Base-by-base conservation (phyloP, 257 asterid genomes). In the Ocimum tenuiflorum region DNA sequence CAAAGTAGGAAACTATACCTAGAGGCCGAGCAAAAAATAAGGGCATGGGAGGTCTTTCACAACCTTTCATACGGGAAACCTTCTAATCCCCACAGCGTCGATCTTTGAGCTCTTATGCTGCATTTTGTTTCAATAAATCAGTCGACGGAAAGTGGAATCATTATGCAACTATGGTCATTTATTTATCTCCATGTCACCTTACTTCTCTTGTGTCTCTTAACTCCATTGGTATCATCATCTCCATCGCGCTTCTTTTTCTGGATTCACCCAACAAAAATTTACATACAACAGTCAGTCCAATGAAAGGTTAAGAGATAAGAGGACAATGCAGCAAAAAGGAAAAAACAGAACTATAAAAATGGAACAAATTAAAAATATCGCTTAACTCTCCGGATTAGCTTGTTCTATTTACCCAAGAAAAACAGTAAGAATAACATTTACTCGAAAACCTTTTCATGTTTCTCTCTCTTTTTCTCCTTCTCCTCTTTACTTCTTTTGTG, bases 171-270 rank as follows among this genome's bases (percentile, higher is more conserved):
- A 8, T 18, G 24, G 15, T 33, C 10, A 62, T 15, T 11, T 10
- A 41, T 57, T 39, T 13, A 47, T 38, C 52, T 27, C 62, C 73
- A 49, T 42, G 20, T 57, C 77, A 85, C 94, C 96, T 88, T 88
- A 76, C 94, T 83, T 79, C 75, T 83, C 85, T 85, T 83, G 89
- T 83, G 94, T 71, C 76, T 85, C 74, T 82, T 78, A 59, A 72
- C 51, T 63, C 76, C 86, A 79, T 68, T 79, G 52, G 68, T 51
- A 68, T 77, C 86, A 53, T 75, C 95, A 53, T 80, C 87, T 63
- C 84, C 87, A 41, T 80, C 89, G 24, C 62, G 88, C 83, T 84
- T 88, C 86, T 84, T 86, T 67, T 78, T 88, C 96, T 88, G 79
- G 31, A 76, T 60, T 51, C 68, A 76, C 27, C 62, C 53, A 63